Evolutionary conservation across 2,329 filamentous ascomycete genomes (phyloP).

Genomic region (Colletotrichum melonis): DNA sequence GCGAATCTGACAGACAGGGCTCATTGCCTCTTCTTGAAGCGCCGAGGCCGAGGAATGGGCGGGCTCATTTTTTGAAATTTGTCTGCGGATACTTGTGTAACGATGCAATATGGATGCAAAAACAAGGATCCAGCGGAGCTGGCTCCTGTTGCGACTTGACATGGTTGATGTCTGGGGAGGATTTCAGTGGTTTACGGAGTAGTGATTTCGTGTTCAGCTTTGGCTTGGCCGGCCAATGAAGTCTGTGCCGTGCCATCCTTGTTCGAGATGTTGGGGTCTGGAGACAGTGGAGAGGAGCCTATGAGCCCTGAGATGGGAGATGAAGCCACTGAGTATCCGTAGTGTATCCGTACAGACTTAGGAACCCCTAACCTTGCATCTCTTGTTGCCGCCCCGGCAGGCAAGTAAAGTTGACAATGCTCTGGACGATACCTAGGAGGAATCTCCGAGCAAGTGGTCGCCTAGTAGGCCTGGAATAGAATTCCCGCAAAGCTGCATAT

Average conservation of each 20-base stretch:
- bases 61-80: not conserved
- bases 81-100: not conserved
- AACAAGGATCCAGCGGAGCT: constrained; percentile 11
- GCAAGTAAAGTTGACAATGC: not conserved
- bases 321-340: not conserved
- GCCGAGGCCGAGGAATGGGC: not conserved
- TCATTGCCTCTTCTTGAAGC: not conserved
- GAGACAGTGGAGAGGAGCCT: not conserved
- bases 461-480: not conserved
- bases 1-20: not conserved
- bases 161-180: constrained; percentile 7
- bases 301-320: not conserved
- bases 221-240: constrained; percentile 11
- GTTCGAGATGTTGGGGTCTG: constrained; percentile 1
- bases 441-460: not conserved
- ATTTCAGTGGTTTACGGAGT: not conserved
- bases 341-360: too few species aligned
- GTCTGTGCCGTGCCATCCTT: not conserved
- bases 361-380: not conserved
- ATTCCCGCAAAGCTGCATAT: not conserved
- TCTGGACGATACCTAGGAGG: not conserved
- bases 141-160: not conserved
- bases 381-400: not conserved
- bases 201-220: constrained; percentile 10
- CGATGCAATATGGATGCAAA: not conserved